Evolutionary conservation across 2,329 filamentous ascomycete genomes (phyloP).

Genomic region (Colletotrichum plurivorum): DNA sequence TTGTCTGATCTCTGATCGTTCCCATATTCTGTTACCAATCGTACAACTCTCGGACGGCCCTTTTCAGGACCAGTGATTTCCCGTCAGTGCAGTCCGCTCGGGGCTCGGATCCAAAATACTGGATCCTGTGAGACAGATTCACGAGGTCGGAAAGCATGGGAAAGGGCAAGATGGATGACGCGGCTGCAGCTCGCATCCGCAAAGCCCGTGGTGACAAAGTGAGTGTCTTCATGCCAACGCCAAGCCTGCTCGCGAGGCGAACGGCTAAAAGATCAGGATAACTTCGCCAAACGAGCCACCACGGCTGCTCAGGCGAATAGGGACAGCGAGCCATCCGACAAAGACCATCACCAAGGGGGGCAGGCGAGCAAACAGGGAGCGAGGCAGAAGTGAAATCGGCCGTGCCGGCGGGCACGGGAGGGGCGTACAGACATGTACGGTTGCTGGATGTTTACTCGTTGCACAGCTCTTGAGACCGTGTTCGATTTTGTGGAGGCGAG

Average conservation of each 20-base stretch:
- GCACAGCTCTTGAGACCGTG: too few species aligned
- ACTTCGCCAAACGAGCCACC: constrained; percentile 52
- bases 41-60: background rate
- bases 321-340: constrained; percentile 40
- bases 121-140: background rate
- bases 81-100: background rate
- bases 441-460: too few species aligned
- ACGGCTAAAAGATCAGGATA: constrained; percentile 47
- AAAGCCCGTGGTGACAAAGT: constrained; percentile 58
- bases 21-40: too few species aligned
- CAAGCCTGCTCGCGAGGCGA: background rate
- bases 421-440: too few species aligned
- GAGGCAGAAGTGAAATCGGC: constrained; percentile 33
- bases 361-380: constrained; percentile 26
- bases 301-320: constrained; percentile 53
- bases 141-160: constrained; percentile 17
- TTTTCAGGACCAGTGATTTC: background rate
- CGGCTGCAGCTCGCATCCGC: constrained; percentile 57
- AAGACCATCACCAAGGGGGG: constrained; percentile 41
- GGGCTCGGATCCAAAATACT: background rate
- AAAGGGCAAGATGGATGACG: constrained; percentile 58
- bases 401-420: too few species aligned
- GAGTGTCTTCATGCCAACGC: constrained; percentile 24
- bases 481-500: too few species aligned
- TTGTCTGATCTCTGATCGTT: too few species aligned